Evolutionary conservation across 257 asterid species (phyloP), one percentile per base, ranked within the genome.

Genomic region (Cynanchum wilfordii): DNA sequence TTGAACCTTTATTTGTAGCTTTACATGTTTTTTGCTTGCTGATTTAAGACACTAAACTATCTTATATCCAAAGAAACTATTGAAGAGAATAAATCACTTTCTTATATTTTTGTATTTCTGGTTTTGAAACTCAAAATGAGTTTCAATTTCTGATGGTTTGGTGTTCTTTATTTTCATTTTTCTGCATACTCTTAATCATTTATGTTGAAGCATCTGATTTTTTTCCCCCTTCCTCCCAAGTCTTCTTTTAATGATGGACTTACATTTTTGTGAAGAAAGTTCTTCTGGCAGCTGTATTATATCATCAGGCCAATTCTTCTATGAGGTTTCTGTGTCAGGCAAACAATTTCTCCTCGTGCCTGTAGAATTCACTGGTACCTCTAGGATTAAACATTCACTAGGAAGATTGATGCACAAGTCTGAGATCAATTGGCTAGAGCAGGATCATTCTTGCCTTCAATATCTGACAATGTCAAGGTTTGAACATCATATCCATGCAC

Each of bases 1-100:
- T 55, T 52, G 71, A 54, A 76, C 69, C 16, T 60, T 13, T 38
- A 16, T 36, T 51, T 49, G 38, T 70, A 22, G 56, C 59, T 64
- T 24, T 67, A 50, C 29, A 59, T 33, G 76, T 42, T 33, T 62
- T 69, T 76, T 42, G 27, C 66, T 76, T 60, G 25, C 22, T n/a
- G 24, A 54, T 40, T 67, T 73, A 13, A n/a, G 47, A 24, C 27
- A 9, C 24, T 45, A 24, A 40, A 45, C 57, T 24, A 68, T 68
- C 72, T 13, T 10, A 44, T 67, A 13, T 10, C 16, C 68, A 52
- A 4, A 54, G 73, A 70, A 67, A 62, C 16, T 38, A 13, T 44
- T 66, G 55, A 66, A 66, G 71, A 44, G 71, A 44, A 44, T 66
- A 40, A 66, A 11, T 40, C 9, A 12, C 10, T 38, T 22, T 9